Evolutionary conservation across 345 rosid species (phyloP).

Genomic region (Eucalyptus curtisii): DNA sequence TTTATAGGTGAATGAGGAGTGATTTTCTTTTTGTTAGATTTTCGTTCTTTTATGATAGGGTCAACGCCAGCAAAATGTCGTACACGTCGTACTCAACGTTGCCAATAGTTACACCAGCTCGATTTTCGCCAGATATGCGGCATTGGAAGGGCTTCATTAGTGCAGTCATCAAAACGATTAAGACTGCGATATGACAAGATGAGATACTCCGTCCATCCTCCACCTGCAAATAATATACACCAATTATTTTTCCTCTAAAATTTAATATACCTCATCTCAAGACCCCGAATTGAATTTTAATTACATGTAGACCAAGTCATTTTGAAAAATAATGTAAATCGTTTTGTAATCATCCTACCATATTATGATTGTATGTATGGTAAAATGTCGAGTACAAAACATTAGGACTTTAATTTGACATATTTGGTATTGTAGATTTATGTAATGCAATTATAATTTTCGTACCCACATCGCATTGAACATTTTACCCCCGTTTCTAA

Average conservation of each 20-base stretch:
- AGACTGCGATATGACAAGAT: too few species aligned
- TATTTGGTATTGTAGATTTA: background rate
- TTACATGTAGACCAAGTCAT: too few species aligned
- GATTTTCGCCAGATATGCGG: background rate
- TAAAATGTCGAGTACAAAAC: background rate
- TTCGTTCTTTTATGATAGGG: background rate
- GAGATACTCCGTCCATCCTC: too few species aligned
- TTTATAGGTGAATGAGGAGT: background rate
- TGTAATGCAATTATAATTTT: background rate
- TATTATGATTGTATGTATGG: background rate
- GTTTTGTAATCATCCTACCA: too few species aligned
- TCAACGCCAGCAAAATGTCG: background rate
- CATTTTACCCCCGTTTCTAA: too few species aligned
- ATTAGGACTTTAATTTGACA: background rate
- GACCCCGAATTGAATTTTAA: fast-evolving
- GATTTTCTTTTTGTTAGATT: background rate
- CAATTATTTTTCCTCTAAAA: background rate
- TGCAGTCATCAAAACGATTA: background rate
- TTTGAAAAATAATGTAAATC: too few species aligned
- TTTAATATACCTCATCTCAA: background rate
- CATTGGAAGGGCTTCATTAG: background rate
- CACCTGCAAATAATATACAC: too few species aligned
- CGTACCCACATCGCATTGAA: too few species aligned
- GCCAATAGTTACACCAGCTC: background rate
- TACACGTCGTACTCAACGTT: background rate